Evolutionary conservation across 495 filamentous ascomycete genomes (phyloP).

Genomic region (Penicillium macrosclerotiorum): DNA sequence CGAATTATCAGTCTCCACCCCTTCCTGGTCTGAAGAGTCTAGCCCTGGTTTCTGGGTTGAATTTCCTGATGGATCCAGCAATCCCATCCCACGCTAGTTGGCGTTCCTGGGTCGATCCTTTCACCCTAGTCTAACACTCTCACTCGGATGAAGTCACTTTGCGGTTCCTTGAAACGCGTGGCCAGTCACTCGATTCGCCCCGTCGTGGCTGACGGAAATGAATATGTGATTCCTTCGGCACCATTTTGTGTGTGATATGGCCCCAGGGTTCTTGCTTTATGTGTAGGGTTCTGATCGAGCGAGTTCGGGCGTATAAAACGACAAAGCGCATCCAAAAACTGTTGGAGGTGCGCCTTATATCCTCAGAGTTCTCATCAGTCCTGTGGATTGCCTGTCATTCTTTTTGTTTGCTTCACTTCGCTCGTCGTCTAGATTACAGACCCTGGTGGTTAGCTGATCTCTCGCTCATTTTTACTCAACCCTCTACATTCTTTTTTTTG

Average conservation of each 20-base stretch:
- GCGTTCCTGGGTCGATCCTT: not conserved
- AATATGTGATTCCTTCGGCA: conserved; percentile 3
- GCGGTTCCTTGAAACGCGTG: conserved; percentile 6
- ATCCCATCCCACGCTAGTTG: not conserved
- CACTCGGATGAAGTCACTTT: not conserved
- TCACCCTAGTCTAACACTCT: not conserved
- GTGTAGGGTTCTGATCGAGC: not conserved
- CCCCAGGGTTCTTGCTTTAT: not conserved
- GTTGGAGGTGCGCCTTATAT: too few species aligned
- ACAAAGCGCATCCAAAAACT: not conserved
- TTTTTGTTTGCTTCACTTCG: conserved; percentile 3
- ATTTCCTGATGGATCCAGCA: not conserved
- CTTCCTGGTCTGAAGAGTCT: not conserved
- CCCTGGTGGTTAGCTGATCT: conserved; percentile 1
- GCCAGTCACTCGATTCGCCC: not conserved
- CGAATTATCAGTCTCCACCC: not conserved
- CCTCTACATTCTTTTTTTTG: not conserved
- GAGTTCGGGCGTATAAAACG: not conserved
- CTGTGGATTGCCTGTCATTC: conserved; percentile 6
- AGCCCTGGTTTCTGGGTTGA: not conserved
- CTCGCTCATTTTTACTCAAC: not conserved
- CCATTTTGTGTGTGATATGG: not conserved
- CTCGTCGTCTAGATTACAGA: not conserved
- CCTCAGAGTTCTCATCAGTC: conserved; percentile 1
- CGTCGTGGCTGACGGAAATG: not conserved